Evolutionary conservation across 176 grass and related monocot genomes (phyloP).

Genomic region (Saccharum spontaneum): DNA sequence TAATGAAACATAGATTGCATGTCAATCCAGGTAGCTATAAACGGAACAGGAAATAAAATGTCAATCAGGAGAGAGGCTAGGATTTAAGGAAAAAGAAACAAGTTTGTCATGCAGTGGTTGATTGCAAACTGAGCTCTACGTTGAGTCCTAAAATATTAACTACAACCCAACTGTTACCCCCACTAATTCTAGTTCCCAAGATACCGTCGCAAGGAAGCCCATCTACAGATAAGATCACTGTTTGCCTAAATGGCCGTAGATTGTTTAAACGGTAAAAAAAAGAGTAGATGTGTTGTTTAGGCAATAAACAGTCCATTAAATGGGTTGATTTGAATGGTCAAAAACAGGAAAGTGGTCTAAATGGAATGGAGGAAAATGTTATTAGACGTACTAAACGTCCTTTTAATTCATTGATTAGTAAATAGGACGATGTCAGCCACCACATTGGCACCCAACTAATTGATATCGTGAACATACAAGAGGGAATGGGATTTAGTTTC

Average conservation of each 20-base stretch:
- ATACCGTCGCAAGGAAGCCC: neutral
- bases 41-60: neutral
- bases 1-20: neutral
- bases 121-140: neutral
- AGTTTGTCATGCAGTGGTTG: neutral
- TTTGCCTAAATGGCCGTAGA: neutral
- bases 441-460: neutral
- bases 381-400: neutral
- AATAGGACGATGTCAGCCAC: neutral
- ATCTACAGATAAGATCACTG: neutral
- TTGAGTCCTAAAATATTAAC: neutral
- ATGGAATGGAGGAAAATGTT: neutral
- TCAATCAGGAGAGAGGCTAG: neutral
- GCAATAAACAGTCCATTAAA: neutral
- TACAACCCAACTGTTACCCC: neutral
- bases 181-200: slow-evolving; percentile 1
- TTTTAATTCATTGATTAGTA: neutral
- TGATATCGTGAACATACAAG: no score
- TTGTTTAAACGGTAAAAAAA: neutral
- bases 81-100: neutral
- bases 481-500: no score
- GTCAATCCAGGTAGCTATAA: neutral
- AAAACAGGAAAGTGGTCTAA: neutral
- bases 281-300: neutral
- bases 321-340: neutral